phyloP scores from a whole-genome alignment of 2,329 filamentous ascomycete species.

The Decorospora gaudefroyi region DNA sequence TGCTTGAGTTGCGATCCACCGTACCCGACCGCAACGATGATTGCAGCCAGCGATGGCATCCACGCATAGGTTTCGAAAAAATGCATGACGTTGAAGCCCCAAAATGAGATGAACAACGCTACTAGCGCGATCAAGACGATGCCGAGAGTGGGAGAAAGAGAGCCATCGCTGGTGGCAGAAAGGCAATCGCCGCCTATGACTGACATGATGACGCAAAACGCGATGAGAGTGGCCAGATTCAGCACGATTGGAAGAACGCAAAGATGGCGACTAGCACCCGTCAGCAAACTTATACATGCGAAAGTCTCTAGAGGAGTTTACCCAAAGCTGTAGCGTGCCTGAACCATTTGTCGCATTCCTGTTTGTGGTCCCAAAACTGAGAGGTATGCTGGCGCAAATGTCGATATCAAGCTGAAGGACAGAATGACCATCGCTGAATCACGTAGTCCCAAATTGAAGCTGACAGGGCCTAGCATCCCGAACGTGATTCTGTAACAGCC shows the following conservation, averaged over 20 bases:
- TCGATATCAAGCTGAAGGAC: slow-evolving; percentile 64
- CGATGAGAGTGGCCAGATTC: slow-evolving; percentile 65
- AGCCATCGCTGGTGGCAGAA: slow-evolving; percentile 42
- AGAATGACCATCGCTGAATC: slow-evolving; percentile 64
- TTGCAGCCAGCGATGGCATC: slow-evolving; percentile 60
- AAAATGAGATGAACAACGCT: slow-evolving; percentile 64
- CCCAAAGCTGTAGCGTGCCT: slow-evolving; percentile 65
- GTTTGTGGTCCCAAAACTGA: slow-evolving; percentile 64
- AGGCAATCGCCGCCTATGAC: slow-evolving; percentile 62
- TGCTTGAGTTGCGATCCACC: slow-evolving; percentile 57
- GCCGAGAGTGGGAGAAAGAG: slow-evolving; percentile 59
- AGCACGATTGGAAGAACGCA: slow-evolving; percentile 63
- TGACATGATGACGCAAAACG: slow-evolving; percentile 66
- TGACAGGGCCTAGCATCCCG: slow-evolving; percentile 64
- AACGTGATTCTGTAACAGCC: slow-evolving; percentile 58
- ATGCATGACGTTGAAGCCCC: slow-evolving; percentile 61
- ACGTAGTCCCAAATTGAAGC: slow-evolving; percentile 60
- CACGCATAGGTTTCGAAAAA: slow-evolving; percentile 63
- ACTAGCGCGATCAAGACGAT: slow-evolving; percentile 65
- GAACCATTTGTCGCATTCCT: slow-evolving; percentile 68
- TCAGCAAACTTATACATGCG: no score
- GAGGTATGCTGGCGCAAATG: slow-evolving; percentile 60
- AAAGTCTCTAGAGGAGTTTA: no score
- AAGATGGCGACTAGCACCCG: no score
- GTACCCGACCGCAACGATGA: slow-evolving; percentile 60